Base-by-base conservation (phyloP, 108 stramenopile species). In the Nitzschia sp. region DNA sequence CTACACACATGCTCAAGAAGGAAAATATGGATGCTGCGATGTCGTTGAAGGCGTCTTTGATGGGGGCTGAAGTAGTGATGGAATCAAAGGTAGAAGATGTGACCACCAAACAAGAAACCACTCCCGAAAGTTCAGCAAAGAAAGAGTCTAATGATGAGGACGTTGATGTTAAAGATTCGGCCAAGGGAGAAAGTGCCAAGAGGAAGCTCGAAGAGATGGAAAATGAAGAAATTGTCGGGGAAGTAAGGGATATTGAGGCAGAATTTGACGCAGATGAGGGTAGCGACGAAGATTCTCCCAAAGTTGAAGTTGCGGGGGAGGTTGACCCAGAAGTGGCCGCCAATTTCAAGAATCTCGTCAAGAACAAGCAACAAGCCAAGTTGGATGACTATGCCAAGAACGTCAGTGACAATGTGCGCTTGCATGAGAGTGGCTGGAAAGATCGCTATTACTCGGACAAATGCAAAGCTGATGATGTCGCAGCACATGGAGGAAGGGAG, bases 361-460 rank as follows among this genome's bases (percentile, higher is more conserved):
- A 91, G 64, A 82, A 57, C 10, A 67, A 79, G 39, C 82, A 85
- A 58, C 66, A 75, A 25, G 80, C 88, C n/a, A 79, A 96, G 69
- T 65, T 93, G 70, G 89, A 90, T 53, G 87, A 86, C 25, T 84
- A 83, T 69, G 78, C 91, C 19, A 80, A 90, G 41, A 86, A 83
- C 59, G 87, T 96, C 10, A 71, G 83, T 51, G 97, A 97, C 71
- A 92, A 93, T 64, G 97, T 98, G 22, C 84, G 89, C 22, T 76
- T 97, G 24, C 96, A 96, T 73, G 95, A 97, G 71, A 75, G 68
- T 39, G 98, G 98, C 2, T 98, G 97, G 97, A 98, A 97, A 76
- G 87, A 84, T 78, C 88, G 97, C 0, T 99, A 98, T 74, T 99
- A 99, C 76, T 71, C 78, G 12, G 95, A 96, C 65, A 98, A 98